Evolutionary conservation across 179 eudicot species (phyloP), one percentile per base, ranked within the genome.

Genomic region (Amaranthus tricolor): DNA sequence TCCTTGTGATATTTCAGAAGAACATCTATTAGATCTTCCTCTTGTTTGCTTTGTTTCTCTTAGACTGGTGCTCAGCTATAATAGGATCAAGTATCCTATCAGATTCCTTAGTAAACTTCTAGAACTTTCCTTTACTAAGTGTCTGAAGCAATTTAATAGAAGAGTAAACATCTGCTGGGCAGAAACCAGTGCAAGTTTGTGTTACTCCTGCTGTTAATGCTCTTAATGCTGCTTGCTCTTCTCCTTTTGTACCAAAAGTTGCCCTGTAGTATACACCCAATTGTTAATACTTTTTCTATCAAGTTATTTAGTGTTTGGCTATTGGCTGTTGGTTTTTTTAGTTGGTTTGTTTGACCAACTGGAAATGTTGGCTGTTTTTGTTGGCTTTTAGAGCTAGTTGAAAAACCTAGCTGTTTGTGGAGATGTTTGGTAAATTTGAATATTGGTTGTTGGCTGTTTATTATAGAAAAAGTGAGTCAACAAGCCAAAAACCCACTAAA

Each of bases 131-230:
- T 74, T 17, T 61, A 51, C 79, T 55, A 2, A 80, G 57, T 56
- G 16, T 11, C 21, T 76, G 57, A 31, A 80, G 73, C 12, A 65
- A 17, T 21, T 66, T 80, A 2, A 62, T 14, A 0, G 79, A 80
- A 12, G 83, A 79, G 62, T 62, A 80, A 13, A 80, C 61, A 20
- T 80, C 79, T 17, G 76, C 76, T 6, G 64, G 69, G 17, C 62
- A 64, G 19, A 80, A 80, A 14, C 83, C 79, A 5, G 79, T 44
- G 43, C 61, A 31, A 17, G 66, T 55, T 6, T 60, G 56, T 11
- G 75, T 56, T 9, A 65, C 76, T 43, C 71, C 68, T 51, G 55
- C 45, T 40, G 66, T 21, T 6, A 79, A 48, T 59, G 62, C 56
- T 65, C 68, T 57, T 43, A 80, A 68, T 59, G 61, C 69, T 49